Conservation (phyloP, 129 eudicot species). For the Flaveria trinervia region DNA sequence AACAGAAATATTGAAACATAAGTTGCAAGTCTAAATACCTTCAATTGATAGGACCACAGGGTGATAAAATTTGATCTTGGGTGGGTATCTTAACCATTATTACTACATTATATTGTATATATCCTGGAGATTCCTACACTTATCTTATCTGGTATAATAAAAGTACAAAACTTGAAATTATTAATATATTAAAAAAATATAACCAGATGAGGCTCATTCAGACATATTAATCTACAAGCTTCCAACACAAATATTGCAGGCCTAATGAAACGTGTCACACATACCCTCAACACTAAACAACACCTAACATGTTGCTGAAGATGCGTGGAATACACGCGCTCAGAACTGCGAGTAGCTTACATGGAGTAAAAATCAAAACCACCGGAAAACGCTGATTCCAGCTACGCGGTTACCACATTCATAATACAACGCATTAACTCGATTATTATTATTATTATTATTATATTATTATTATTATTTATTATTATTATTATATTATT, state of each 20-base stretch:
- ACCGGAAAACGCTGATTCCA: conserved; percentile 30
- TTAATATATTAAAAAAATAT: neutral
- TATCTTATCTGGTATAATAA: conserved; percentile 13
- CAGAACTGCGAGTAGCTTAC: conserved; percentile 23
- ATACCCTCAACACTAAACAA: conserved; percentile 23
- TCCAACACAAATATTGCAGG: conserved; percentile 20
- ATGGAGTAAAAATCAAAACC: neutral
- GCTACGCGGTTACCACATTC: conserved; percentile 38
- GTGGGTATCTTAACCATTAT: neutral
- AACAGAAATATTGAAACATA: neutral
- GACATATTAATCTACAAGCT: conserved; percentile 21
- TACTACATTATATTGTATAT: neutral
- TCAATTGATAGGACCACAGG: neutral
- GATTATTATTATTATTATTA: neutral
- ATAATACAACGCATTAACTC: conserved; percentile 31
- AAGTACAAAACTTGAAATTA: neutral
- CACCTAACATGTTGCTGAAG: conserved; percentile 18
- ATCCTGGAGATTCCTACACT: neutral
- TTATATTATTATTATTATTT: no score
- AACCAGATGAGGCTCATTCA: neutral
- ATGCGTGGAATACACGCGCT: conserved; percentile 25
- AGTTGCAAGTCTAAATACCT: conserved; percentile 5
- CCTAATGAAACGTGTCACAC: conserved; percentile 35
- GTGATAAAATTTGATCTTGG: neutral
- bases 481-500: neutral